Base-by-base conservation (phyloP, 768 basidiomycete genomes). In the Termitomyces sp. region DNA sequence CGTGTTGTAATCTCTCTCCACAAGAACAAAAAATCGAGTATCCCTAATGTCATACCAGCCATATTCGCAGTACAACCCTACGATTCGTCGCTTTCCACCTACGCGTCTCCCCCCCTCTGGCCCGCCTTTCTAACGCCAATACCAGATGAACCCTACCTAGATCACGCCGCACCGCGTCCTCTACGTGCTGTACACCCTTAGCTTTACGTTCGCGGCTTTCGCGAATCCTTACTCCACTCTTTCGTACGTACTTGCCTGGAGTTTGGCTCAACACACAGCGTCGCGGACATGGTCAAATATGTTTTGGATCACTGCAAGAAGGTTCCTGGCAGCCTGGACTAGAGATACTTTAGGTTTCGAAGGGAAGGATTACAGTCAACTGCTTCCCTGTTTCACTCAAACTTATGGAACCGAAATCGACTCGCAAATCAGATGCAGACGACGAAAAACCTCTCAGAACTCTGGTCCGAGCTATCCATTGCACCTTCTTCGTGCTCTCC, bases 321-420 rank as follows among this genome's bases (percentile, higher is more conserved):
- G 69, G 73, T 18, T 92, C 5, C 69, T 82, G 15, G 88, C 84
- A 0, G 75, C 91, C 0, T 94, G 92, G 92, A 88, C 89, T 18
- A 76, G 92, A 49, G 89, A 89, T 65, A 88, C 86, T 6, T 70
- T 94, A 0, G 92, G 90, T 0, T 67, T 94, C n/a, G 74, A 72
- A 4, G 64, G 73, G 10, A 71, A 67, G 22, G 81, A 86, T 18
- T 94, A 92, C 63, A 59, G 92, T 93, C 64, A 68, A 89, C 81
- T 24, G 29, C 28, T 41, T 33, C 5, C 7, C 3, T n/a, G n/a
- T n/a, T 18, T 12, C 1, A n/a, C 12, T 36, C 29, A 4, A 37
- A 13, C 13, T 37, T 4, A 49, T 20, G 3, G 10, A 26, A 24
- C 13, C 29, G 7, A 55, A 42, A 12, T 20, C 5, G 12, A 5